Evolutionary conservation across 768 basidiomycete species (phyloP).

Genomic region (Collybia mongolica): DNA sequence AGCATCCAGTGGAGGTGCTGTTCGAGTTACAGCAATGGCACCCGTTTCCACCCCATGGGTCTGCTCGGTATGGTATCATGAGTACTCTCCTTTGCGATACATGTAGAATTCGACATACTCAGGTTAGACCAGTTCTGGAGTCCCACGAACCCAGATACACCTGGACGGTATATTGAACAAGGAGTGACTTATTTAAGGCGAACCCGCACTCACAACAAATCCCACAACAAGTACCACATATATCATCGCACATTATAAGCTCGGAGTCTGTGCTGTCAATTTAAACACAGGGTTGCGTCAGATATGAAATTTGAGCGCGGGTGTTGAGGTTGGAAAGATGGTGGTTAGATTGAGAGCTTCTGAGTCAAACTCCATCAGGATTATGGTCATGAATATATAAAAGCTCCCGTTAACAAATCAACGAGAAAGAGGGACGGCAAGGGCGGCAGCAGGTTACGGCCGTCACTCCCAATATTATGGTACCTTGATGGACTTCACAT

Average conservation of each 20-base stretch:
- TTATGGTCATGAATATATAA: too few species aligned
- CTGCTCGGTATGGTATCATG: constrained; percentile 11
- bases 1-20: constrained; percentile 39
- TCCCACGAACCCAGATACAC: constrained; percentile 12
- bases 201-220: constrained; percentile 22
- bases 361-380: too few species aligned
- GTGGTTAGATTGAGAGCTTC: too few species aligned
- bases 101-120: constrained; percentile 11
- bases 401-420: too few species aligned
- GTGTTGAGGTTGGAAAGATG: too few species aligned
- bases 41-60: constrained; percentile 23
- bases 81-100: too few species aligned
- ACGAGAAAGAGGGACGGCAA: too few species aligned
- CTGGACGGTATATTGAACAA: constrained; percentile 5
- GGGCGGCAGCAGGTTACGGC: too few species aligned
- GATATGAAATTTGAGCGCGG: too few species aligned
- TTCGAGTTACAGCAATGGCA: constrained; percentile 30
- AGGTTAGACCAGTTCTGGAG: constrained; percentile 25
- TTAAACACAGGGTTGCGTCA: constrained; percentile 93
- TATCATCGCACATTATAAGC: constrained; percentile 10
- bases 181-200: background rate
- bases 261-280: constrained; percentile 88
- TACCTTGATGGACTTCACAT: too few species aligned
- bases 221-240: constrained; percentile 22
- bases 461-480: too few species aligned